Evolutionary conservation across 2,329 filamentous ascomycete genomes (phyloP).

Genomic region (Zopfia rhizophila): DNA sequence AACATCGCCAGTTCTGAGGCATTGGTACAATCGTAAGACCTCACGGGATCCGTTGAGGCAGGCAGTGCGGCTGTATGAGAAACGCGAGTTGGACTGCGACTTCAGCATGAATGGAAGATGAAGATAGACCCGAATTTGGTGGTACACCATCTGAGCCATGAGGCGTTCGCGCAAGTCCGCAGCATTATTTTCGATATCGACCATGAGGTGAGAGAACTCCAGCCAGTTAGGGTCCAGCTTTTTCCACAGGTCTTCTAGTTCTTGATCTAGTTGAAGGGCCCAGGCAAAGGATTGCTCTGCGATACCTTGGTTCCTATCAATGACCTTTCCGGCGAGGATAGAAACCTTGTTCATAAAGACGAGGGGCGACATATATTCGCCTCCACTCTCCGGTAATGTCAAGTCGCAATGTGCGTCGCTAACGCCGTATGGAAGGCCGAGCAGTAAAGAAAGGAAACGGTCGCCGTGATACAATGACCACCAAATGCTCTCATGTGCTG

Average conservation of each 20-base stretch:
- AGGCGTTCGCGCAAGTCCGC: constrained; percentile 51
- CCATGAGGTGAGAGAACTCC: constrained; percentile 42
- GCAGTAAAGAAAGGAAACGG: constrained; percentile 62
- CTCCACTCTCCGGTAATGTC: constrained; percentile 37
- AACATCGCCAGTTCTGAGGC: constrained; percentile 45
- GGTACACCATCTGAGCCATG: constrained; percentile 56
- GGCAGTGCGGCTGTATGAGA: constrained; percentile 51
- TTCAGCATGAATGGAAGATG: constrained; percentile 59
- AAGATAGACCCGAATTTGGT: constrained; percentile 57
- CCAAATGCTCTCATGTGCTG: constrained; percentile 51
- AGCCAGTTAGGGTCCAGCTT: constrained; percentile 53
- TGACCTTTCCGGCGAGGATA: constrained; percentile 54
- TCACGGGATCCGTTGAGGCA: constrained; percentile 55
- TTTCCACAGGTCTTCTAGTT: constrained; percentile 53
- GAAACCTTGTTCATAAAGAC: constrained; percentile 49
- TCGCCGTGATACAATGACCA: constrained; percentile 58
- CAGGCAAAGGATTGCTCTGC: constrained; percentile 48
- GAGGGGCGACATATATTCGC: constrained; percentile 42
- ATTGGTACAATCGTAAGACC: constrained; percentile 53
- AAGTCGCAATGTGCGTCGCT: constrained; percentile 52
- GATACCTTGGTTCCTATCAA: constrained; percentile 55
- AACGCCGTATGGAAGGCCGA: constrained; percentile 63
- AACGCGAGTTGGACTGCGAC: constrained; percentile 48
- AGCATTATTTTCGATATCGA: constrained; percentile 42
- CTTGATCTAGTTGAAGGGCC: constrained; percentile 55